Evolutionary conservation across 2,329 filamentous ascomycete genomes (phyloP), one percentile per base, ranked within the genome.

Genomic region (Xylaria sp.): DNA sequence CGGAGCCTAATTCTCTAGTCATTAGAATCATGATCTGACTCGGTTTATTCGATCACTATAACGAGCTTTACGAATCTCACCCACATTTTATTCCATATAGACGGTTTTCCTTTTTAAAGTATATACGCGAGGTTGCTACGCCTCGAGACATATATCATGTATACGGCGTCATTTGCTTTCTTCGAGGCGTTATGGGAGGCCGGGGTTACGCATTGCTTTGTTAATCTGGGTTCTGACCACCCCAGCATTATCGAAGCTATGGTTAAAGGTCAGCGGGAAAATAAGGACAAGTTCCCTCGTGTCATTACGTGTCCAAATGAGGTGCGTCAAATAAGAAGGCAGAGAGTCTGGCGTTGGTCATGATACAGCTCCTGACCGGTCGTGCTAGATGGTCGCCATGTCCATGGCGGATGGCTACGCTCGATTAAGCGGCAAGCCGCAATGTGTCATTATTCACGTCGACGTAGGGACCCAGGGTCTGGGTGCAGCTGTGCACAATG

Each of bases 401-500:
- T 94, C 92, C 68, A 93, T 94, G 90, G 92, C 92, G 15, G 92
- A 95, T 78, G 92, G 92, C 61, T 94, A 92, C 76, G 92, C 92
- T 46, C 87, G 91, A 37, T 80, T 92, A 46, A 93, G 90, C 6
- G 88, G 88, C 63, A 88, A 91, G 73, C 91, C 92, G 0, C 92
- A 94, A 80, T 91, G 88, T 69, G 92, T 94, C 13, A 91, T 94
- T 70, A 88, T 94, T 1, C 92, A 94, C 75, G 92, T 94, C 66
- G 92, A 95, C 74, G 92, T 94, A 20, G 92, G 92, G 32, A 95
- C 92, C 0, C 92, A 94, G 79, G 92, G 90, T 8, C 85, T 95
- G 1, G 92, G 89, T 32, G 91, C 91, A 2, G 92, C 92, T 0
- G 89, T 95, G 0, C 92, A 95, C 82, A 95, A 95, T 75, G 90